Conservation (phyloP, 225 moss, liverwort and hornwort species). For the Marchantia polymorpha region DNA sequence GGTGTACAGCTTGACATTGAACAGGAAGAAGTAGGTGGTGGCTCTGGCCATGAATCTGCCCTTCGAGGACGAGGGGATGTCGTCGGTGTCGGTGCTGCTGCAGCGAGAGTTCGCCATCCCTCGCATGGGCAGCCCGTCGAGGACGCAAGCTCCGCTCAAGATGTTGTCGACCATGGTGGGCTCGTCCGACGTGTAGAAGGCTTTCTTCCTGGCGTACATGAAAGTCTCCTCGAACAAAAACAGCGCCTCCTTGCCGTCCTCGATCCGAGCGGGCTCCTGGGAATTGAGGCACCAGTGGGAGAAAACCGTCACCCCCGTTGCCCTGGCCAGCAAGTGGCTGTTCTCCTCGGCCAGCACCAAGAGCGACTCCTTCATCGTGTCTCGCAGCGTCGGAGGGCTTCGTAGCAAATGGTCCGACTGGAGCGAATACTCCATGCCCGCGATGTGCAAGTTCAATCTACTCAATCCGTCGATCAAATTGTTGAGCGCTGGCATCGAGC, state of each 20-base stretch:
- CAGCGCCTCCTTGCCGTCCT: conserved; percentile 36
- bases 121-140: conserved; percentile 12
- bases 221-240: conserved; percentile 37
- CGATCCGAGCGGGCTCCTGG: conserved; percentile 5
- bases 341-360: conserved; percentile 28
- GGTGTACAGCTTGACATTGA: conserved; percentile 38
- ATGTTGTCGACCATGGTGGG: not conserved
- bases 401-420: conserved; percentile 37
- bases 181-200: conserved; percentile 29
- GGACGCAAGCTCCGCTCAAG: not conserved
- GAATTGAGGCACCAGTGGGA: not conserved
- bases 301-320: conserved; percentile 9
- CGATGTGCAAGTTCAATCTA: conserved; percentile 40
- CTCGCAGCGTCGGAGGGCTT: conserved; percentile 27
- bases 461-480: conserved; percentile 35
- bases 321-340: conserved; percentile 32
- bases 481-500: conserved; percentile 23
- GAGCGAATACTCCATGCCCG: conserved; percentile 47
- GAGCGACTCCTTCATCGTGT: conserved; percentile 31
- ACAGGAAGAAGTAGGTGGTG: conserved; percentile 44
- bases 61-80: conserved; percentile 18
- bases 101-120: not conserved
- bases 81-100: conserved; percentile 14
- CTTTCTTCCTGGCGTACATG: conserved; percentile 32
- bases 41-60: conserved; percentile 42